Evolutionary conservation across 164 flowering plant genomes (phyloP).

Genomic region (Paratinospora sagittata): DNA sequence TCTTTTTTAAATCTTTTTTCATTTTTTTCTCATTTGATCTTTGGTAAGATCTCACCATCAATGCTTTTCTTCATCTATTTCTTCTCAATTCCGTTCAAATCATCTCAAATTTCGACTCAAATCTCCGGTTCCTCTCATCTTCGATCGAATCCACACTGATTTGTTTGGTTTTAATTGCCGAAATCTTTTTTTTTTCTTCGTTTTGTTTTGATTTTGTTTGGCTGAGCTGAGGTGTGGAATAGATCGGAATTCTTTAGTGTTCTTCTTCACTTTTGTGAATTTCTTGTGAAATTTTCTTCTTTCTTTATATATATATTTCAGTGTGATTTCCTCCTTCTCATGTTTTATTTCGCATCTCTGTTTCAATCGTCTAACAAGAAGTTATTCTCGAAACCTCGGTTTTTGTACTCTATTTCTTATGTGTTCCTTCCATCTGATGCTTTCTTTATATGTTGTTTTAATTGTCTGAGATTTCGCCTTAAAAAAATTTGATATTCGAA

Average conservation of each 20-base stretch:
- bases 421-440: slow-evolving; percentile 39
- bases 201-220: neutral
- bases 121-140: no score
- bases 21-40: no score
- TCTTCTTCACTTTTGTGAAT: neutral
- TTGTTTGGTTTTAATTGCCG: neutral
- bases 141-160: no score
- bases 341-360: slow-evolving; percentile 37
- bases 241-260: neutral
- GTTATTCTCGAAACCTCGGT: slow-evolving; percentile 31
- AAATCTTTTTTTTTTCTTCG: neutral
- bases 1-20: neutral
- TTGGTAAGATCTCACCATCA: no score
- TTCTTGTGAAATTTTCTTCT: neutral
- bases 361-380: slow-evolving; percentile 22
- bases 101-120: neutral
- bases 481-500: slow-evolving; percentile 45
- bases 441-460: slow-evolving; percentile 47
- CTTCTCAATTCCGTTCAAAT: no score
- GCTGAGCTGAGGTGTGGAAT: neutral
- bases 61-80: no score
- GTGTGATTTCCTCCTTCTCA: slow-evolving; percentile 32
- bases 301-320: neutral
- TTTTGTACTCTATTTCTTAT: slow-evolving; percentile 34
- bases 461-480: slow-evolving; percentile 53